Conservation (phyloP, 2,329 filamentous ascomycete species). For the Hymenoscyphus scutula region DNA sequence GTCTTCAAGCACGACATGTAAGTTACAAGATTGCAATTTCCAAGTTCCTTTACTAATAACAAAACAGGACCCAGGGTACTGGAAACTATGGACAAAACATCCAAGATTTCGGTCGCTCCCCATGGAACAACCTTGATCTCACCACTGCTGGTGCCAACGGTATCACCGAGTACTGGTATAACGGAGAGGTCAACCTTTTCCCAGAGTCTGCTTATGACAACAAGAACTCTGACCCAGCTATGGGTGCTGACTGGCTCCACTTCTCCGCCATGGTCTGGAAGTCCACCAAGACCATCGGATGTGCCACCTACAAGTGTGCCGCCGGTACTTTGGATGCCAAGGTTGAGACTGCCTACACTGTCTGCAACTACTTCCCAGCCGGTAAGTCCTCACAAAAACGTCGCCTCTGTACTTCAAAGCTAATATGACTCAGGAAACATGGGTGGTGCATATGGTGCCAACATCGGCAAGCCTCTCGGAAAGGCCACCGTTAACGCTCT, state of each 20-base stretch:
- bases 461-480: conserved; percentile 47
- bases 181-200: conserved; percentile 64
- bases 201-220: conserved; percentile 47
- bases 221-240: conserved; percentile 56
- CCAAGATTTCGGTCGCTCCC: conserved; percentile 45
- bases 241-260: conserved; percentile 47
- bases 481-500: conserved; percentile 37
- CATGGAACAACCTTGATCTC: conserved; percentile 41
- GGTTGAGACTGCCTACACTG: conserved; percentile 51
- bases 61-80: conserved; percentile 50
- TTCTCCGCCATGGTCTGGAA: conserved; percentile 76
- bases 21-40: conserved; percentile 38
- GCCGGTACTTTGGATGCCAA: conserved; percentile 41
- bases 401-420: conserved; percentile 10
- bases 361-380: conserved; percentile 80
- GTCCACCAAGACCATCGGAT: conserved; percentile 59
- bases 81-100: conserved; percentile 90
- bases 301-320: conserved; percentile 55
- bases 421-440: conserved; percentile 50
- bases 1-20: conserved; percentile 75
- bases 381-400: conserved; percentile 52
- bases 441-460: conserved; percentile 49
- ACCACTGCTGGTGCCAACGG: conserved; percentile 60
- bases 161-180: conserved; percentile 86
- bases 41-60: conserved; percentile 35